Conservation (phyloP, 2,329 filamentous ascomycete species). For the Geosmithia flava region DNA sequence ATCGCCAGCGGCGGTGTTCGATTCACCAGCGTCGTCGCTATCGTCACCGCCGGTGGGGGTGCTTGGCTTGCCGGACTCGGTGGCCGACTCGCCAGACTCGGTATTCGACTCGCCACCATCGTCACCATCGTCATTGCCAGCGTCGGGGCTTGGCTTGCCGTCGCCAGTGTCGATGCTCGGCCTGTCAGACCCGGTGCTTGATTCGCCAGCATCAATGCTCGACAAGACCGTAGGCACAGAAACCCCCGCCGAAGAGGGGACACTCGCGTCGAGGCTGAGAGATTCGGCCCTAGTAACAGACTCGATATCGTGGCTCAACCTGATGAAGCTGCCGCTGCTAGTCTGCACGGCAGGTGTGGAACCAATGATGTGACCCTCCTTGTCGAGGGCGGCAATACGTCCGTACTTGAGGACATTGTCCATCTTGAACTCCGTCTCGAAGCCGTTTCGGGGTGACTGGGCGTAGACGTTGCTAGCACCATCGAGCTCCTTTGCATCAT, state of each 20-base stretch:
- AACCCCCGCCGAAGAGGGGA: neutral
- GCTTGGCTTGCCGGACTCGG: no score
- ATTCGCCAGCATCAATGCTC: no score
- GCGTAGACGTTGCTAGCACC: constrained; percentile 1
- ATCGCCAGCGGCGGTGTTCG: no score
- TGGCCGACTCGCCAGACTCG: no score
- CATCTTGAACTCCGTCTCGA: constrained; percentile 1
- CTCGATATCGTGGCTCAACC: neutral
- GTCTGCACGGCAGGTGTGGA: constrained; percentile 1
- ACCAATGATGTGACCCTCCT: neutral
- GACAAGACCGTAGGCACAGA: neutral
- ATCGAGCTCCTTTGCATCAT: neutral
- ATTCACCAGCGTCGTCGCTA: neutral
- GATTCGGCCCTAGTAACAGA: neutral
- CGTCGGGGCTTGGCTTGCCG: no score
- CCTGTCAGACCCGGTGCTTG: neutral
- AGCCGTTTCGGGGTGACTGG: constrained; percentile 1
- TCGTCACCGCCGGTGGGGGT: no score
- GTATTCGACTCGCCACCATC: neutral
- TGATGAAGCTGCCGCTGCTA: neutral
- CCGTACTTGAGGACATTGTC: neutral
- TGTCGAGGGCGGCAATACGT: constrained; percentile 1
- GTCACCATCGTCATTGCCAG: neutral
- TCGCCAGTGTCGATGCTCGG: no score
- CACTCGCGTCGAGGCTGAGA: neutral